phyloP scores from a whole-genome alignment of 2,329 filamentous ascomycete genomes.

The Neodidymelliopsis sp. region DNA sequence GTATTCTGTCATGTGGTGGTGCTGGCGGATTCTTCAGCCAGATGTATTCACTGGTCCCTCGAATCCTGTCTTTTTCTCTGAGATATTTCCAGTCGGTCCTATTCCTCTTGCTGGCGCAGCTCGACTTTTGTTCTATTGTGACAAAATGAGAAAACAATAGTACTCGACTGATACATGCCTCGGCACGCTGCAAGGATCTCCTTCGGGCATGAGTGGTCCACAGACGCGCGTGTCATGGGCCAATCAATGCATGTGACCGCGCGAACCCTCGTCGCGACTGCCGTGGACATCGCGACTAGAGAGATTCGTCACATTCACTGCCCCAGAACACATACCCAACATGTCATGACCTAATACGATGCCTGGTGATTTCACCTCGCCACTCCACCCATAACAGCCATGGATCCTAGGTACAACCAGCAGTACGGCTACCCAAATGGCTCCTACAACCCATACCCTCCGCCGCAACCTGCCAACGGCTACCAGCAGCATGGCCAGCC shows the following conservation, averaged over 20 bases:
- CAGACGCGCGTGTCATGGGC: slow-evolving; percentile 10
- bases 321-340: slow-evolving; percentile 21
- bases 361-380: slow-evolving; percentile 22
- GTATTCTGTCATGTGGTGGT: too few relatives aligned
- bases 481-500: slow-evolving; percentile 40
- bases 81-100: slow-evolving; percentile 6
- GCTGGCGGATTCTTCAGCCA: too few relatives aligned
- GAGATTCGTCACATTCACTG: slow-evolving; percentile 19
- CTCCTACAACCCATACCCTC: slow-evolving; percentile 41
- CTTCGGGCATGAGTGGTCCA: background rate
- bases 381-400: slow-evolving; percentile 11
- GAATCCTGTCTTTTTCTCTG: background rate
- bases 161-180: slow-evolving; percentile 2
- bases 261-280: slow-evolving; percentile 20
- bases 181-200: slow-evolving; percentile 6
- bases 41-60: too few relatives aligned
- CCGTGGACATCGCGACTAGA: slow-evolving; percentile 12
- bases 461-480: slow-evolving; percentile 35
- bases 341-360: slow-evolving; percentile 28
- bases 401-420: slow-evolving; percentile 49
- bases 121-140: too few relatives aligned
- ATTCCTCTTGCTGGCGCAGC: too few relatives aligned
- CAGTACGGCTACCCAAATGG: slow-evolving; percentile 39
- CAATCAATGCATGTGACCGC: slow-evolving; percentile 23
- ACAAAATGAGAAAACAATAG: too few relatives aligned